phyloP scores from a whole-genome alignment of 164 flowering plant species.

The Sextonia rubra region DNA sequence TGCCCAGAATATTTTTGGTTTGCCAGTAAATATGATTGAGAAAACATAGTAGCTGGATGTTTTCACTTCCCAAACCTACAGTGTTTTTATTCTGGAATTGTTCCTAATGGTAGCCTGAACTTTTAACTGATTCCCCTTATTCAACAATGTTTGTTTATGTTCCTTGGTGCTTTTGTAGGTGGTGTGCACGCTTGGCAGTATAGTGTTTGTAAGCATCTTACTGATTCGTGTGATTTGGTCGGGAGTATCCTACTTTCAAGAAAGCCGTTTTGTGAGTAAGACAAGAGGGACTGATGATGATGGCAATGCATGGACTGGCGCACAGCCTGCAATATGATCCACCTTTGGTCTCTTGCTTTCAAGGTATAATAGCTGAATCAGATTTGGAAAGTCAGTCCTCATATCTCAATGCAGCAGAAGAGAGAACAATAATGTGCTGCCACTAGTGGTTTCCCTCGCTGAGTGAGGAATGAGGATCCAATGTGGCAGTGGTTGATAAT shows the following conservation, averaged over 20 bases:
- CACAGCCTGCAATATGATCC: slow-evolving; percentile 50
- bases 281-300: slow-evolving; percentile 34
- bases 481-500: not conserved
- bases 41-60: not conserved
- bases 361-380: not conserved
- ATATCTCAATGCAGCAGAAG: not conserved
- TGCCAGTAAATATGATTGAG: not conserved
- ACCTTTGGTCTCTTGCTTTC: not conserved
- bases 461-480: not conserved
- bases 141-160: not conserved
- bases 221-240: slow-evolving; percentile 74
- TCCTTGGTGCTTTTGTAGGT: slow-evolving; percentile 36
- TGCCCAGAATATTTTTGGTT: not conserved
- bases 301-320: slow-evolving; percentile 44
- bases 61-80: no score
- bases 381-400: not conserved
- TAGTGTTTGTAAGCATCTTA: slow-evolving; percentile 72
- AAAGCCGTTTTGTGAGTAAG: slow-evolving; percentile 31
- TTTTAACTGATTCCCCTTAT: not conserved
- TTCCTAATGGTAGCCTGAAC: not conserved
- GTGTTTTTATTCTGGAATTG: not conserved
- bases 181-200: slow-evolving; percentile 73
- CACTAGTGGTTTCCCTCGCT: not conserved
- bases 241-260: slow-evolving; percentile 57
- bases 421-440: not conserved